These are phyloP conservation scores for Fraxinus albicans DNA, from an alignment of 305 asterid species.

Conservation along the genomic window DNA sequence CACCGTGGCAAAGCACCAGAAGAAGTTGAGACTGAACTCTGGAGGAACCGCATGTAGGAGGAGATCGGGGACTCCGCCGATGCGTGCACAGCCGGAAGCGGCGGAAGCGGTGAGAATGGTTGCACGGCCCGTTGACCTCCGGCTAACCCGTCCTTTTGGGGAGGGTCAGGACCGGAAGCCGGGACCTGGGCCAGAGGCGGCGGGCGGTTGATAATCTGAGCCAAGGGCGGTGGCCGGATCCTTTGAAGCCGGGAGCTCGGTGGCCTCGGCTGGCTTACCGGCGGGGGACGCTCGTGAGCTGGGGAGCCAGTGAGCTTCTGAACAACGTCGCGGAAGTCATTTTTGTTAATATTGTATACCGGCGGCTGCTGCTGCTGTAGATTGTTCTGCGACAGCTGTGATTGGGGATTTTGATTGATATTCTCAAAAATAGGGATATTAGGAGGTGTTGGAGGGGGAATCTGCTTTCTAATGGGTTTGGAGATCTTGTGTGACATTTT, in stretches of 20 bases:
- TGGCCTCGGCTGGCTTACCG: slow-evolving; percentile 48
- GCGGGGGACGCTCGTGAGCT: slow-evolving; percentile 64
- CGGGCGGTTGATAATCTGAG: slow-evolving; percentile 56
- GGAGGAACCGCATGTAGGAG: slow-evolving; percentile 78
- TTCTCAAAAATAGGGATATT: slow-evolving; percentile 16
- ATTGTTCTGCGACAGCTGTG: slow-evolving; percentile 2
- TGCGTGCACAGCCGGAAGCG: slow-evolving; percentile 73
- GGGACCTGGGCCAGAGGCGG: slow-evolving; percentile 28
- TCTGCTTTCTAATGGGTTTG: slow-evolving; percentile 42
- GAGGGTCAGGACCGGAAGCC: slow-evolving; percentile 12
- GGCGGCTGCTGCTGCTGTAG: slow-evolving; percentile 49
- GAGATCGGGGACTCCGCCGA: slow-evolving; percentile 91
- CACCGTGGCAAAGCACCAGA: slow-evolving; percentile 31
- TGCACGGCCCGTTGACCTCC: slow-evolving; percentile 32
- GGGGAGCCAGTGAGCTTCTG: slow-evolving; percentile 64
- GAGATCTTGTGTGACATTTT: slow-evolving; percentile 41
- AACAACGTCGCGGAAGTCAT: slow-evolving; percentile 52
- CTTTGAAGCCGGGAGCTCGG: slow-evolving; percentile 77
- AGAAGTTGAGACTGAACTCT: slow-evolving; percentile 33
- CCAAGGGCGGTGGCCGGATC: slow-evolving; percentile 86
- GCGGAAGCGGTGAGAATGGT: slow-evolving; percentile 57
- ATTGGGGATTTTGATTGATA: slow-evolving; percentile 7
- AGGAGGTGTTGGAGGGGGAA: slow-evolving; percentile 25
- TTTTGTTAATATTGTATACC: slow-evolving; percentile 55
- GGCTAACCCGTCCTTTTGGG: background rate